Evolutionary conservation across 176 grass and related monocot species (phyloP), one percentile per base, ranked within the genome.

Genomic region (Avena atlantica): DNA sequence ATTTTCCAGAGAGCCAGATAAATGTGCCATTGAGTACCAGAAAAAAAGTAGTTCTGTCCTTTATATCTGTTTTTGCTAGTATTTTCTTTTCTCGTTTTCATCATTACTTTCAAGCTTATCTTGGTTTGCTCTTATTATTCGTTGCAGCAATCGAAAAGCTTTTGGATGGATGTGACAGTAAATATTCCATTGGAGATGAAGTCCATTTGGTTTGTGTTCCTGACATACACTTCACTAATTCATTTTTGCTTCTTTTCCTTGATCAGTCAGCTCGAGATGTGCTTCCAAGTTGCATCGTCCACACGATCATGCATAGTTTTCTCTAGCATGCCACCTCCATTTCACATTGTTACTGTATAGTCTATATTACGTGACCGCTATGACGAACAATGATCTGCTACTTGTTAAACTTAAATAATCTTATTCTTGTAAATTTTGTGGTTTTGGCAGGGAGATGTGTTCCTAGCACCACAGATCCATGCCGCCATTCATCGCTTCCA

Each of bases 171-270:
- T 68, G 23, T 73, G 85, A 89, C 57, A 91, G 70, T 87, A 98
- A 92, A 94, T 98, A 94, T 73, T 92, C 90, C 75, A 91, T 90
- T 44, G 96, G 92, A 68, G 90, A 98, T 74, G 87, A 96, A 72
- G 70, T 92, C 78, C 89, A 91, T 91, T 70, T 98, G 93, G 96
- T 98, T 74, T 70, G 88, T 92, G 27, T 87, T 60, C 56, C 76
- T 84, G 84, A 36, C 13, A 36, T 29, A 81, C 56, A 5, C 42
- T 82, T 92, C 12, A 78, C 78, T 78, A 25, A 57, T 81, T 9
- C 44, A 88, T 74, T 25, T 48, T 78, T 74, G 36, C 21, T 49
- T 12, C 24, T 73, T 87, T 80, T 16, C 31, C 15, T 78, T 84
- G 17, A 85, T 64, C 23, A 37, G 61, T 78, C 60, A 69, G 4